These are phyloP conservation scores for Pseudomassariella vexata DNA, from an alignment of 2,329 filamentous ascomycete species.

Conservation along the genomic window DNA sequence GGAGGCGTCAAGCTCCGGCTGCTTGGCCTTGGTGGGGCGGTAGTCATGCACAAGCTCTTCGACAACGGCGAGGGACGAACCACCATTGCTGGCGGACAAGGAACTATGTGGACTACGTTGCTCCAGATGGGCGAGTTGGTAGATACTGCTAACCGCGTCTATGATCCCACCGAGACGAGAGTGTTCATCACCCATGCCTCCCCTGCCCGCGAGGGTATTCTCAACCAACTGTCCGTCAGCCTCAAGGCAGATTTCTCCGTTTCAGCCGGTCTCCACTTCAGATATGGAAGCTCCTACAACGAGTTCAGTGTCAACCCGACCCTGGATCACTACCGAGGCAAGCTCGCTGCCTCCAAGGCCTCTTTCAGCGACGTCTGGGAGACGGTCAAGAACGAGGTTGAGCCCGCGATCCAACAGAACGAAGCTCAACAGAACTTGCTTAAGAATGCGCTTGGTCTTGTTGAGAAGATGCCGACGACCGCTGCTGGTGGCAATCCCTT, in stretches of 20 bases:
- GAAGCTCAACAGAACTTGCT: constrained; percentile 89
- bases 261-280: constrained; percentile 94
- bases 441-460: constrained; percentile 83
- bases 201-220: constrained; percentile 87
- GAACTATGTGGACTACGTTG: constrained; percentile 99
- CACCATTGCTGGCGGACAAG: constrained; percentile 95
- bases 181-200: constrained; percentile 97
- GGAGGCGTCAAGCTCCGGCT: constrained; percentile 94
- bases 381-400: constrained; percentile 92
- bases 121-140: constrained; percentile 97
- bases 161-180: constrained; percentile 95
- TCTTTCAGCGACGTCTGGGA: constrained; percentile 99
- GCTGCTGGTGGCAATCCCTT: constrained; percentile 97
- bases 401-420: constrained; percentile 89
- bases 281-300: constrained; percentile 98
- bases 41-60: constrained; percentile 99
- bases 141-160: constrained; percentile 95
- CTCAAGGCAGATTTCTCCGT: constrained; percentile 98
- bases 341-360: constrained; percentile 94
- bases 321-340: constrained; percentile 95
- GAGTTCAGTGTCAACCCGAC: constrained; percentile 99
- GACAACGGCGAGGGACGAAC: constrained; percentile 97
- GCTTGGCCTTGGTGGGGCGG: constrained; percentile 87
- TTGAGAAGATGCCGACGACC: constrained; percentile 96
- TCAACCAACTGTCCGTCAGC: constrained; percentile 96